These are phyloP conservation scores for Blastocystis sp. DNA, from an alignment of 352 stramenopile species.

Conservation along the genomic window DNA sequence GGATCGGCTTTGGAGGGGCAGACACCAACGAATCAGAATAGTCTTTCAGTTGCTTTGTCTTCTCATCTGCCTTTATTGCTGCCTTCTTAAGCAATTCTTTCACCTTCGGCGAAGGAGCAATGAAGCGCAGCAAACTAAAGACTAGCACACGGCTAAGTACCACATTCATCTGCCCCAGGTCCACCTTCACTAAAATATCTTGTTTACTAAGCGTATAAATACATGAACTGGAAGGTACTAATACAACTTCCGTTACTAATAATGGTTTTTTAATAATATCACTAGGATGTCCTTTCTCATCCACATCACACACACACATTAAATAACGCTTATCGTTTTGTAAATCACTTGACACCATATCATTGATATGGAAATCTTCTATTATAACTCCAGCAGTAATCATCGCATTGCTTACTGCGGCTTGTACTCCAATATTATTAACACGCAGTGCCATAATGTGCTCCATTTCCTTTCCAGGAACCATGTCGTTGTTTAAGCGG, in stretches of 20 bases:
- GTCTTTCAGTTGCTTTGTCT: conserved; percentile 56
- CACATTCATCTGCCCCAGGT: conserved; percentile 16
- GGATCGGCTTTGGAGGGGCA: conserved; percentile 44
- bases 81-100: conserved; percentile 54
- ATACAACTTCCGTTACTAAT: neutral
- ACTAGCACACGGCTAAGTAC: conserved; percentile 40
- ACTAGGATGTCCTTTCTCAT: neutral
- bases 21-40: neutral
- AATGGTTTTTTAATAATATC: conserved; percentile 8
- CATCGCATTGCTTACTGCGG: neutral
- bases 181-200: conserved; percentile 17
- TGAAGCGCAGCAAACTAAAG: conserved; percentile 28
- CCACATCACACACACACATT: conserved; percentile 49
- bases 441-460: conserved; percentile 52
- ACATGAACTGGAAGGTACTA: neutral
- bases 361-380: conserved; percentile 24
- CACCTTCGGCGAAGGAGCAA: conserved; percentile 2
- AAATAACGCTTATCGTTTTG: conserved; percentile 5
- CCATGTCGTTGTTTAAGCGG: conserved; percentile 50
- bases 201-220: conserved; percentile 11
- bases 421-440: conserved; percentile 5
- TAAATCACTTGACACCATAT: neutral
- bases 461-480: neutral
- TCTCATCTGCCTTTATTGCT: conserved; percentile 44
- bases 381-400: neutral